Conservation (phyloP, 202 grass and related monocot genomes). For the Brachypodium distachyon region DNA sequence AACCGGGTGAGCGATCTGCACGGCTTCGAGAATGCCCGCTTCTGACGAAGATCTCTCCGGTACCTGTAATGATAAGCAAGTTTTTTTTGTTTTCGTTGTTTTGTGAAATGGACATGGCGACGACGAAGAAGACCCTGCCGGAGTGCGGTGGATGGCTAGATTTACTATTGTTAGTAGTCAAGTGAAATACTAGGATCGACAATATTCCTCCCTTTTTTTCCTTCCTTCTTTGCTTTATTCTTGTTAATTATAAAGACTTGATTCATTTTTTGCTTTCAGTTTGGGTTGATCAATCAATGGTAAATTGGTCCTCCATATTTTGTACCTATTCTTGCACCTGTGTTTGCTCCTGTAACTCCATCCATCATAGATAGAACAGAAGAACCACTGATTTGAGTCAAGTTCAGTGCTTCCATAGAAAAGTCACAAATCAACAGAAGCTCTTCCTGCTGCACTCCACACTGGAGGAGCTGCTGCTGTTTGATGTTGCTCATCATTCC, state of each 20-base stretch:
- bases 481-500: neutral
- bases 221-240: neutral
- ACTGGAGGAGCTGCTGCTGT: neutral
- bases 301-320: neutral
- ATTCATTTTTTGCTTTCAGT: neutral
- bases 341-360: neutral
- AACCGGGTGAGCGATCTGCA: conserved; percentile 90
- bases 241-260: conserved; percentile 15
- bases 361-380: neutral
- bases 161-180: neutral
- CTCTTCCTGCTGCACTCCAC: neutral
- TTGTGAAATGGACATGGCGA: neutral
- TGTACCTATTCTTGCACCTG: no score
- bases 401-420: neutral
- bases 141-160: conserved; percentile 17
- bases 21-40: conserved; percentile 96
- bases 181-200: conserved; percentile 6
- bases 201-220: neutral
- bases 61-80: neutral
- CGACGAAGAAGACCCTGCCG: conserved; percentile 18
- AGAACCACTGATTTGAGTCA: neutral
- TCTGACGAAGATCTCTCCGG: conserved; percentile 24
- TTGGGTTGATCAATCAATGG: neutral
- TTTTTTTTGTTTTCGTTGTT: neutral
- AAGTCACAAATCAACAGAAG: neutral